Evolutionary conservation across 345 rosid species (phyloP).

Genomic region (Aegle marmelos): DNA sequence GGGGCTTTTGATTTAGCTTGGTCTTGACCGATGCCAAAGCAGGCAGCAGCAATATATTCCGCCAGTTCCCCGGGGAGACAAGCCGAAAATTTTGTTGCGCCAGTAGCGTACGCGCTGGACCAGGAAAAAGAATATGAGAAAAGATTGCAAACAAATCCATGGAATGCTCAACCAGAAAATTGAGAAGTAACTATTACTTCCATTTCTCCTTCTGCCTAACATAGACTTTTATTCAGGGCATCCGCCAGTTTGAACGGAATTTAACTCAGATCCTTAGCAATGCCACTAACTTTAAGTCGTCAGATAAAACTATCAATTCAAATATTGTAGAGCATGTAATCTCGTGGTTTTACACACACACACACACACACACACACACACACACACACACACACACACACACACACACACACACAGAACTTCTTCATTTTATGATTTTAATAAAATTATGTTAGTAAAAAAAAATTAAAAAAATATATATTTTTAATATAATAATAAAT

Average conservation of each 20-base stretch:
- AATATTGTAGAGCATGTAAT: not conserved
- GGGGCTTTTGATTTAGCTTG: slow-evolving; percentile 86
- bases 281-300: slow-evolving; percentile 1
- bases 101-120: slow-evolving; percentile 77
- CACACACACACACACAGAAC: no score
- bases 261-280: slow-evolving; percentile 7
- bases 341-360: no score
- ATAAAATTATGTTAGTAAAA: no score
- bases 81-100: slow-evolving; percentile 84
- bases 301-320: not conserved
- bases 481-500: no score
- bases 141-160: not conserved
- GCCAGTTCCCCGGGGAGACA: slow-evolving; percentile 76
- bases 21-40: slow-evolving; percentile 86
- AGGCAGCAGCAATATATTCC: slow-evolving; percentile 89
- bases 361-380: no score
- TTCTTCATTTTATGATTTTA: no score
- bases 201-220: slow-evolving; percentile 47
- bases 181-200: slow-evolving; percentile 24
- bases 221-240: slow-evolving; percentile 46
- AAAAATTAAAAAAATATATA: no score
- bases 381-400: no score
- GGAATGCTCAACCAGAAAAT: no score
- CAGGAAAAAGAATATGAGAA: slow-evolving; percentile 11
- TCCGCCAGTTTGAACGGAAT: slow-evolving; percentile 39